These are phyloP conservation scores for Iberis pinnata DNA, from an alignment of 345 rosid species.

Conservation along the genomic window DNA sequence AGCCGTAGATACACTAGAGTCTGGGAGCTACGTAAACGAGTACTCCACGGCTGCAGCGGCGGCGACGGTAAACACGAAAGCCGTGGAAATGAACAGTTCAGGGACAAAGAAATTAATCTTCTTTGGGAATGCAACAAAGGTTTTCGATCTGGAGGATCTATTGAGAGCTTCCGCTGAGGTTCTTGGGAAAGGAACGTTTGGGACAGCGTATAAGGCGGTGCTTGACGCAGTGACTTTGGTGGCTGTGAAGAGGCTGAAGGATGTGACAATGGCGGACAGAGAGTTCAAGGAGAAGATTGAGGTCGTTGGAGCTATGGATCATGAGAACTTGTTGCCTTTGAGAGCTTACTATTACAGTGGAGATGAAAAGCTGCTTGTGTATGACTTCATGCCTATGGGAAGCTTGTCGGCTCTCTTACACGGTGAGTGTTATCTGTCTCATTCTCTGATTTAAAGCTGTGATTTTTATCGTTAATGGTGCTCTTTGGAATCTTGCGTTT, in stretches of 20 bases:
- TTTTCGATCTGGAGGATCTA: conserved; percentile 85
- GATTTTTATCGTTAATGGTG: conserved; percentile 2
- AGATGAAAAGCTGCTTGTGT: conserved; percentile 94
- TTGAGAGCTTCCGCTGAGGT: conserved; percentile 97
- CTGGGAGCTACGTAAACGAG: conserved; percentile 32
- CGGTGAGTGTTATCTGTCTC: conserved; percentile 39
- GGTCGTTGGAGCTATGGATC: conserved; percentile 80
- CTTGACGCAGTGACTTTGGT: conserved; percentile 66
- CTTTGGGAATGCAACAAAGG: conserved; percentile 59
- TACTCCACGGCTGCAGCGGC: conserved; percentile 35
- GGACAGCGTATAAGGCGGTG: conserved; percentile 92
- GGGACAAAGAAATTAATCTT: conserved; percentile 59
- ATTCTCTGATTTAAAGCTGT: not conserved
- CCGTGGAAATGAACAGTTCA: conserved; percentile 27
- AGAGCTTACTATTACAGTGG: conserved; percentile 83
- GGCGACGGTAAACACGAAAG: conserved; percentile 33
- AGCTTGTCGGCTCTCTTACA: conserved; percentile 94
- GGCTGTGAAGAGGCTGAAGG: conserved; percentile 93
- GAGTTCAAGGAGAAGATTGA: conserved; percentile 87
- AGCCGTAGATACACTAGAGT: conserved; percentile 41
- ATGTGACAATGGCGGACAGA: conserved; percentile 58
- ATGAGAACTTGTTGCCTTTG: conserved; percentile 74
- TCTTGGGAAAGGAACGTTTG: conserved; percentile 93
- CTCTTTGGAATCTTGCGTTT: conserved; percentile 11
- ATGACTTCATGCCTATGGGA: conserved; percentile 97